Percentiles rank a stretch among this genome's conserved stretches.
Evolutionary conservation across 176 grass and related monocot genomes (phyloP).

Genomic region (Oryza glumipatula): DNA sequence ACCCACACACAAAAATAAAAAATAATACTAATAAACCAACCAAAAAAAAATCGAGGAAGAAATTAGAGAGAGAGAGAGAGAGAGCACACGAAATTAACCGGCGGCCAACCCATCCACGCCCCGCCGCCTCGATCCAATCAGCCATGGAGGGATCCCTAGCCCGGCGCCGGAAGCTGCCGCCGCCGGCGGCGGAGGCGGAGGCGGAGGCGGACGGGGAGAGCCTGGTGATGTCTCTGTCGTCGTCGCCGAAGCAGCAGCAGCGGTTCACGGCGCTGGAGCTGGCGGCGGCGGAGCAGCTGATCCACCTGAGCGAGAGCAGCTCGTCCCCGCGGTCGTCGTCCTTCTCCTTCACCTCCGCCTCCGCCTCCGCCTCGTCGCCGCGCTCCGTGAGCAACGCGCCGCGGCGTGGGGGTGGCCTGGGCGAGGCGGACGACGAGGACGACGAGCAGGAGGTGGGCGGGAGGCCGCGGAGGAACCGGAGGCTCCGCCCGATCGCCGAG

Average conservation of each 20-base stretch:
- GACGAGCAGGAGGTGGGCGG: conserved; percentile 50
- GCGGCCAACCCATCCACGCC: background rate
- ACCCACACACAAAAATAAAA: no score
- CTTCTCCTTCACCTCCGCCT: conserved; percentile 20
- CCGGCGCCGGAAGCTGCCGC: background rate
- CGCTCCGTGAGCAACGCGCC: conserved; percentile 34
- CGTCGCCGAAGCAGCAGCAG: background rate
- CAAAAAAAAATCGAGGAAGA: background rate
- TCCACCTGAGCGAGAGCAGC: conserved; percentile 88
- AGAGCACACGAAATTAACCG: background rate
- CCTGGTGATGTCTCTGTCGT: background rate
- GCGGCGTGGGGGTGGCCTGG: background rate
- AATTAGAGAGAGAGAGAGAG: background rate
- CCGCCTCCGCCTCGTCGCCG: conserved; percentile 19
- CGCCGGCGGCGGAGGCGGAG: background rate
- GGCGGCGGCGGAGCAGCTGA: conserved; percentile 69
- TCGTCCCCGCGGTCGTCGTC: background rate
- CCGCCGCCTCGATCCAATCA: background rate
- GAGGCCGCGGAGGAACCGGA: conserved; percentile 49
- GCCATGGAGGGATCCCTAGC: conserved; percentile 19
- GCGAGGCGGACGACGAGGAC: background rate
- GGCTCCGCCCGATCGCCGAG: conserved; percentile 56
- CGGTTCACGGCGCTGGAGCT: conserved; percentile 66
- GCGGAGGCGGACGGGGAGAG: background rate
- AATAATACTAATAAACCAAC: background rate